Evolutionary conservation across 352 stramenopile genomes (phyloP), one percentile per base, ranked within the genome.

Genomic region (Globisporangium echinulatum): DNA sequence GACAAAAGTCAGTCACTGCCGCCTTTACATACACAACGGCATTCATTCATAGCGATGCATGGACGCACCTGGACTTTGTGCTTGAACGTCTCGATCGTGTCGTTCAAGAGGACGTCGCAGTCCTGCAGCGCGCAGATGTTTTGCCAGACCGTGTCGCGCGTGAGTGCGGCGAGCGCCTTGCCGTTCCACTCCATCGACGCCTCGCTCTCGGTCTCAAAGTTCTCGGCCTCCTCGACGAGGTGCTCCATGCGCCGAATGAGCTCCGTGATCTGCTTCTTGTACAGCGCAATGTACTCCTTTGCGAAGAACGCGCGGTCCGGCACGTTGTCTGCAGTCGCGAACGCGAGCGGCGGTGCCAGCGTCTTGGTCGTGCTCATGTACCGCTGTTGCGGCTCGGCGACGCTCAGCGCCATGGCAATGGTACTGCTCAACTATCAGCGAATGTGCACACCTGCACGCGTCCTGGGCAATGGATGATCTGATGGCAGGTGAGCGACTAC

Each of bases 81-180:
- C 62, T 76, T 71, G 46, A 89, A 85, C 38, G 77, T 52, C 39
- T 66, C 59, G 14, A 75, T 57, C 14, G 72, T 74, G 10, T 70
- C 65, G 7, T 71, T 64, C 54, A 88, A 55, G 17, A 77, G 54
- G 38, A 58, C 25, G 43, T 67, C 63, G 57, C 75, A 89, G 65
- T 91, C 77, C n/a, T 82, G 64, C 1, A 91, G 67, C 42, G 75
- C 73, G 49, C 64, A 69, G 14, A 91, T 62, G 53, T 87, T 87
- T 38, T 82, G 79, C 79, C 82, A 91, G 10, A 89, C 69, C 0
- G 70, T 85, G 40, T 88, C 66, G 25, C 72, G 59, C 43, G 72
- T 70, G 11, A 88, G 64, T 25, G 61, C 52, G 13, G 70, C 62
- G 52, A 88, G 63, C 15, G 77, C 62, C 43, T 70, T 60, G 13